phyloP scores from a whole-genome alignment of 2,329 filamentous ascomycete species.

The Talaromyces verruculosus region DNA sequence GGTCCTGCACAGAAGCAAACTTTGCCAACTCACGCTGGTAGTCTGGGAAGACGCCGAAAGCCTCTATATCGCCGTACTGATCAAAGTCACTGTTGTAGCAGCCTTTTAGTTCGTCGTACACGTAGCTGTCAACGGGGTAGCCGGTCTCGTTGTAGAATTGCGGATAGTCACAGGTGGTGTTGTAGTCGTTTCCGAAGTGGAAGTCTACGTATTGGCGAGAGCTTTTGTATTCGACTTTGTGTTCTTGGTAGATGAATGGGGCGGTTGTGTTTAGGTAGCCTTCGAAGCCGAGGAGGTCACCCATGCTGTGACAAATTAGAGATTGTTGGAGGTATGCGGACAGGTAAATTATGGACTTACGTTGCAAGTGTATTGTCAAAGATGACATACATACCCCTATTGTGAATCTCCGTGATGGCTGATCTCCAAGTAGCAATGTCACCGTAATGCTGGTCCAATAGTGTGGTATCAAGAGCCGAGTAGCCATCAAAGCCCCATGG shows the following conservation, averaged over 20 bases:
- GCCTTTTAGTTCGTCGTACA: slow-evolving; percentile 51
- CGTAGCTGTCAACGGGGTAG: slow-evolving; percentile 49
- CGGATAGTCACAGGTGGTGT: slow-evolving; percentile 58
- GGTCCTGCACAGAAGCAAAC: slow-evolving; percentile 67
- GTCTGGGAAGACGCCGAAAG: slow-evolving; percentile 63
- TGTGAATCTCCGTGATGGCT: slow-evolving; percentile 61
- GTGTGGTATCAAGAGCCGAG: slow-evolving; percentile 60
- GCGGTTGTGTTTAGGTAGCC: slow-evolving; percentile 60
- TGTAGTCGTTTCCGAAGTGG: slow-evolving; percentile 53
- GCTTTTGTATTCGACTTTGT: slow-evolving; percentile 59
- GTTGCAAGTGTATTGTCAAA: slow-evolving; percentile 67
- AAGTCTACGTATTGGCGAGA: slow-evolving; percentile 61
- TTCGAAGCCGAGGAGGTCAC: slow-evolving; percentile 63
- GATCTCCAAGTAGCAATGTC: slow-evolving; percentile 59
- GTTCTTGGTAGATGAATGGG: slow-evolving; percentile 56
- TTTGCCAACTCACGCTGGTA: slow-evolving; percentile 65
- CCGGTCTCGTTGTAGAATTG: slow-evolving; percentile 63
- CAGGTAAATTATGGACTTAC: slow-evolving; percentile 34
- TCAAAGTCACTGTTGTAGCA: slow-evolving; percentile 66
- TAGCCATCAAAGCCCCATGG: slow-evolving; percentile 65
- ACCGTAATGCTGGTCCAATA: slow-evolving; percentile 64
- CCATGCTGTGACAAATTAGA: slow-evolving; percentile 44
- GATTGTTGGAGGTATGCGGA: not conserved
- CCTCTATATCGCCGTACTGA: slow-evolving; percentile 63
- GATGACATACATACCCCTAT: slow-evolving; percentile 63